Evolutionary conservation across 768 basidiomycete genomes (phyloP).

Genomic region (Hypholoma sublateritium): DNA sequence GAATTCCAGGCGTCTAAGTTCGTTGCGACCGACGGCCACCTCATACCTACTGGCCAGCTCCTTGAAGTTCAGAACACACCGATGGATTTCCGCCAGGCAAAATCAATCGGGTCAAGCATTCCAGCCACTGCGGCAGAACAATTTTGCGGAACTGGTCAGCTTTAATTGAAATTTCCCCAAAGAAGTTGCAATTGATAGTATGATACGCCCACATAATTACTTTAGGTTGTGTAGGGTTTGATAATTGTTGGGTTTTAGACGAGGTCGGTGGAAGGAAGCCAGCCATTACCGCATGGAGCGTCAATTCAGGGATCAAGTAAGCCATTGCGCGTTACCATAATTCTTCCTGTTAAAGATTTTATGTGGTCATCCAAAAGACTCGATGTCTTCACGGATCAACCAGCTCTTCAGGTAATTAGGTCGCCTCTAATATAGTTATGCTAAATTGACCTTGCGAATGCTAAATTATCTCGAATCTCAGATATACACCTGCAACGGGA

Average conservation of each 20-base stretch:
- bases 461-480: constrained; percentile 23
- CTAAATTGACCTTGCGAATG: neutral
- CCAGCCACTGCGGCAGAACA: constrained; percentile 31
- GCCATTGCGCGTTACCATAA: neutral
- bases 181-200: neutral
- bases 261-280: constrained; percentile 24
- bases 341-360: too few species aligned
- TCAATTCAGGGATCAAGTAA: constrained; percentile 44
- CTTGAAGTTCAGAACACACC: constrained; percentile 34
- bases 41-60: constrained; percentile 42
- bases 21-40: constrained; percentile 37
- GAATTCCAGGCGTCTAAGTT: constrained; percentile 38
- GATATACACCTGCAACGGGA: constrained; percentile 44
- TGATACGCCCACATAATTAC: neutral
- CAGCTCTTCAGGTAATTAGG: constrained; percentile 38
- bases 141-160: constrained; percentile 40
- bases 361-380: constrained; percentile 21
- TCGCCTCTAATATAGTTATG: neutral
- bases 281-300: constrained; percentile 42
- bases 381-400: constrained; percentile 44
- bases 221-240: constrained; percentile 44
- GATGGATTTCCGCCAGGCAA: constrained; percentile 42
- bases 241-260: constrained; percentile 49
- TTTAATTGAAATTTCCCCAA: neutral
- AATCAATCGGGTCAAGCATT: constrained; percentile 37